Evolutionary conservation across 495 filamentous ascomycete species (phyloP).

Genomic region (Copromyces sp.): DNA sequence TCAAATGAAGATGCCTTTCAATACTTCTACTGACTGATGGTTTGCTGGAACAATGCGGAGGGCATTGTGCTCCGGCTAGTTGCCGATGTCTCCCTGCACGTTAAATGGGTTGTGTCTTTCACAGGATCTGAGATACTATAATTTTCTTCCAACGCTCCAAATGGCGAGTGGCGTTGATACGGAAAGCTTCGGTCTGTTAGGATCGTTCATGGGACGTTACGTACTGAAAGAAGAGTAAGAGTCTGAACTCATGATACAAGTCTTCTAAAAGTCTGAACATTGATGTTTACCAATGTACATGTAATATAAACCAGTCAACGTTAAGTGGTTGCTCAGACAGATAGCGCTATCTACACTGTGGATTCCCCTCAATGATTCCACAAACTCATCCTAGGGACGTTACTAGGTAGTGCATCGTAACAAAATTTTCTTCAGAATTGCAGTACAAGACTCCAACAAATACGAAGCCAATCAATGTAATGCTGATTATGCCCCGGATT

Average conservation of each 20-base stretch:
- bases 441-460: not conserved
- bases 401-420: not conserved
- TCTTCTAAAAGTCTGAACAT: not conserved
- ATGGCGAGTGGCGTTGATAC: not conserved
- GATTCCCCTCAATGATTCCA: not conserved
- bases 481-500: slow-evolving; percentile 4
- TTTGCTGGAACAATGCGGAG: not conserved
- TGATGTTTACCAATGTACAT: not conserved
- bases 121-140: not conserved
- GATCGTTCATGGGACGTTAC: not conserved
- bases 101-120: not conserved
- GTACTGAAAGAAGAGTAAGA: not conserved
- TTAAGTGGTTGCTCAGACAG: not conserved
- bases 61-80: not conserved
- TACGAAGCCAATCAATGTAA: slow-evolving; percentile 6
- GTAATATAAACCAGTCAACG: not conserved
- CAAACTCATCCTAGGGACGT: not conserved
- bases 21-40: not conserved
- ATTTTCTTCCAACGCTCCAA: not conserved
- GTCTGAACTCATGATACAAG: not conserved
- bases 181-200: not conserved
- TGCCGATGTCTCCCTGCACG: not conserved
- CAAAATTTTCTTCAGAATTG: not conserved
- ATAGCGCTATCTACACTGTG: not conserved
- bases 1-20: not conserved